These are phyloP conservation scores for Symbiodinium natans DNA, from an alignment of 73 alveolate genomes.

Conservation along the genomic window DNA sequence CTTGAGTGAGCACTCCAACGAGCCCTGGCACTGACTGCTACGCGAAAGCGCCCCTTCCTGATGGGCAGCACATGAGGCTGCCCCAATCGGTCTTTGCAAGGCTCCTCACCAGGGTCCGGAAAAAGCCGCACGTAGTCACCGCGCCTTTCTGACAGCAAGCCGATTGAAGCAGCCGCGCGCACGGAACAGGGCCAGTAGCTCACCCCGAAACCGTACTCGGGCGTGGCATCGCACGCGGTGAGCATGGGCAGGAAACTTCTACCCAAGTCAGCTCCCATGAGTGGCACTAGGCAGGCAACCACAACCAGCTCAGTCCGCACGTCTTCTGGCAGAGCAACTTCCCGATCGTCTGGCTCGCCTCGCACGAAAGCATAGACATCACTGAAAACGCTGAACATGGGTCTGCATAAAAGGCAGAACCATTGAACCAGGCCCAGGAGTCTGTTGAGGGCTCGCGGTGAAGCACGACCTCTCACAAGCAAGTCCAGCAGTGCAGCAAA, in stretches of 20 bases:
- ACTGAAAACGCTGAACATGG: slow-evolving; percentile 25
- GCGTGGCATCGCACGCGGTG: slow-evolving; percentile 25
- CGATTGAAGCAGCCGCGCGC: neutral
- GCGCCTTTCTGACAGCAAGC: slow-evolving; percentile 15
- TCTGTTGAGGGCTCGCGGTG: neutral
- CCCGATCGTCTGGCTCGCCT: neutral
- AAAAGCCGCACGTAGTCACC: slow-evolving; percentile 26
- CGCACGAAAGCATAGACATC: slow-evolving; percentile 3
- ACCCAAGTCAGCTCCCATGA: slow-evolving; percentile 23
- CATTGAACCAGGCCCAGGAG: slow-evolving; percentile 34
- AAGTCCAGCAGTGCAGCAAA: slow-evolving; percentile 7
- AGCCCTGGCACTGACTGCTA: neutral
- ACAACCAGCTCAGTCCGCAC: slow-evolving; percentile 16
- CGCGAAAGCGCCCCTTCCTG: neutral
- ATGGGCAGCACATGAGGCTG: slow-evolving; percentile 20
- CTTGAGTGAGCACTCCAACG: slow-evolving; percentile 13
- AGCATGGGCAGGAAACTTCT: neutral
- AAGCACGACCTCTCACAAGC: neutral
- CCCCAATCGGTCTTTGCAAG: slow-evolving; percentile 27
- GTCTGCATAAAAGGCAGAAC: slow-evolving; percentile 18
- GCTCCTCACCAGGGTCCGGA: neutral
- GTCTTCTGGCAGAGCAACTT: neutral
- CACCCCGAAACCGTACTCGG: slow-evolving; percentile 13
- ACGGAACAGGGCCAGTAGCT: neutral
- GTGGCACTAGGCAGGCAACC: neutral